Conservation (phyloP, 2,329 filamentous ascomycete genomes). For the Calonectria honghensis region DNA sequence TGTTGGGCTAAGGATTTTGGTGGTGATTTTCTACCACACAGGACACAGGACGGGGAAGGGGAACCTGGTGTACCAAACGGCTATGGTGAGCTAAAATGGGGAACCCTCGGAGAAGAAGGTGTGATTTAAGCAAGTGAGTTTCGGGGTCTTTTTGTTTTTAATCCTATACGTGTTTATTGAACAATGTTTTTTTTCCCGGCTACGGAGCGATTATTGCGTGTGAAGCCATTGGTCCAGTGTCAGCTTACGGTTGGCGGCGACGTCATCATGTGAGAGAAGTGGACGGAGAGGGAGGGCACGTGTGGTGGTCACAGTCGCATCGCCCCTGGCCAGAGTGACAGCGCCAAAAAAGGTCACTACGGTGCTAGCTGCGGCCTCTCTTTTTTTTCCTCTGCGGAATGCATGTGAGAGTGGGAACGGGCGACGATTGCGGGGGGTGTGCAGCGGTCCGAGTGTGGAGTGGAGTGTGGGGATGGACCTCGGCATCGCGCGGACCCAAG, state of each 20-base stretch:
- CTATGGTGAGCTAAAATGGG: slow-evolving; percentile 32
- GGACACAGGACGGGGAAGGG: neutral
- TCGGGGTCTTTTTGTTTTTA: neutral
- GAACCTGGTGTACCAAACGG: slow-evolving; percentile 24
- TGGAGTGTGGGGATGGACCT: slow-evolving; percentile 43
- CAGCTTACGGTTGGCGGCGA: slow-evolving; percentile 29
- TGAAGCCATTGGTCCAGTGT: neutral
- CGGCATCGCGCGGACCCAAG: slow-evolving; percentile 43
- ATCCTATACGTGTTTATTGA: neutral
- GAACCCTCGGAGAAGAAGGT: slow-evolving; percentile 15
- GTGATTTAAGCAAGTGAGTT: slow-evolving; percentile 19
- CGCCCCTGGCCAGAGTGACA: slow-evolving; percentile 27
- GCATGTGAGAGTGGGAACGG: slow-evolving; percentile 49
- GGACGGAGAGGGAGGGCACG: slow-evolving; percentile 3
- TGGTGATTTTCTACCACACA: neutral
- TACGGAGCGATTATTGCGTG: neutral
- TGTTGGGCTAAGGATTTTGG: neutral
- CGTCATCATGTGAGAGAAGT: slow-evolving; percentile 34
- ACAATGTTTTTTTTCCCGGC: neutral
- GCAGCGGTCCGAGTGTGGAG: slow-evolving; percentile 28
- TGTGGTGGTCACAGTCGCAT: slow-evolving; percentile 28
- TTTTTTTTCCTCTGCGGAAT: neutral
- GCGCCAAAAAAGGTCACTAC: neutral
- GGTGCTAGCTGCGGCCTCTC: neutral
- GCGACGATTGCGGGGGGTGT: slow-evolving; percentile 16